phyloP scores from a whole-genome alignment of 257 asterid species.

The Misopates orontium region DNA sequence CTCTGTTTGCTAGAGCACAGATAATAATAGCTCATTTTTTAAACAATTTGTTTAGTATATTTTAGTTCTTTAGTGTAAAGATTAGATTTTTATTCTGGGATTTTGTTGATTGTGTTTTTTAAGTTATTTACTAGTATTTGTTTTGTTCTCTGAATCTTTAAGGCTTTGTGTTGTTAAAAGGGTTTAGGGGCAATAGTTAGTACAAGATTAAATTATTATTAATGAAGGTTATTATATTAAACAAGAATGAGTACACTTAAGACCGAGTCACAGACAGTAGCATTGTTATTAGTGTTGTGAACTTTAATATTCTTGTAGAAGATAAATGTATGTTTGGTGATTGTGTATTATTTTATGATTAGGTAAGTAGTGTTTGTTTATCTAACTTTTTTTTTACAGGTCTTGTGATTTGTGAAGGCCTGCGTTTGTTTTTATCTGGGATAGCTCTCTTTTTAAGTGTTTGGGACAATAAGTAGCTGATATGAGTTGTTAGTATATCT shows the following conservation, averaged over 20 bases:
- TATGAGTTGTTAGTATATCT: conserved; percentile 21
- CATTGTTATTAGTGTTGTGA: conserved; percentile 45
- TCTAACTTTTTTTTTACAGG: conserved; percentile 51
- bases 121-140: too few relatives aligned
- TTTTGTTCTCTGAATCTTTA: too few relatives aligned
- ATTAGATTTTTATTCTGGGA: too few relatives aligned
- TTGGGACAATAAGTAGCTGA: conserved; percentile 21
- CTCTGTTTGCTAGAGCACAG: too few relatives aligned
- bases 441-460: conserved; percentile 18
- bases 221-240: background rate
- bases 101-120: too few relatives aligned
- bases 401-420: too few relatives aligned
- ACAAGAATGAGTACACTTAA: too few relatives aligned
- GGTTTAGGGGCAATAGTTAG: background rate
- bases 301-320: conserved; percentile 28
- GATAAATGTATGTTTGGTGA: conserved; percentile 13
- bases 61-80: too few relatives aligned
- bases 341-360: conserved; percentile 5
- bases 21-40: too few relatives aligned
- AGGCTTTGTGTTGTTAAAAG: too few relatives aligned
- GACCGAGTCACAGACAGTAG: conserved; percentile 32
- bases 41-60: too few relatives aligned
- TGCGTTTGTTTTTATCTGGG: conserved; percentile 30
- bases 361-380: conserved; percentile 10
- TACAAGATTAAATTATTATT: background rate